Base-by-base conservation (phyloP, 129 eudicot species). In the Lonicera japonica region DNA sequence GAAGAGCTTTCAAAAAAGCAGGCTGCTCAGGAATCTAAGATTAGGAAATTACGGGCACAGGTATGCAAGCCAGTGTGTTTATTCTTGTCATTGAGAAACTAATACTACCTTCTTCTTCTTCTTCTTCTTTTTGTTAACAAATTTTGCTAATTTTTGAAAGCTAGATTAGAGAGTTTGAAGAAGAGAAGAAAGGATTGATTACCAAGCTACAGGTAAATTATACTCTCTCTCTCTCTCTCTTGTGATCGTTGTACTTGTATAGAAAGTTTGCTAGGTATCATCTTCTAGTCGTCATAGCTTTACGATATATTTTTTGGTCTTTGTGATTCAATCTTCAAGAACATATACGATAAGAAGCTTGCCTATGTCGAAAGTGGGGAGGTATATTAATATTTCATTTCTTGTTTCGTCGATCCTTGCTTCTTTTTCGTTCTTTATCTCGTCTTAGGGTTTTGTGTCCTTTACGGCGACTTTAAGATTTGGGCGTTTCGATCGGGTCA, bases 1-100 rank as follows among this genome's bases (percentile, higher is more conserved):
- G 96, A 88, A 72, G 84, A 80, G 73, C 96, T 92, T 68, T 92
- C 99, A 46, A 88, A 92, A 70, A 92, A 92, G 80, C 99, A 92
- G 80, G 99, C 99, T 75, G 84, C 85, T 57, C 99, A 92, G 79
- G 99, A 92, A 80, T 71, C 89, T 57, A 78, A 75, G 34, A 92
- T 92, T 56, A 85, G 96, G 78, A 88, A 79, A 72, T 74, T 88
- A 69, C 75, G 99, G 71, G 95, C 95, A 71, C 99, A 88, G 95
- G 96, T 92, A 55, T 34, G 39, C 11, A 34, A 39, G 9, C 21
- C 8, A 5, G 55, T 50, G 55, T 17, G 15, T 4, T 11, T 15
- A 14, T 1, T 43, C 50, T 43, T 14, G 50, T 50, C 21, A 3
- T 17, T 17, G 55, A 50, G 20, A 50, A 12, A 17, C 50, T 50